Percentiles rank a stretch among this genome's conserved stretches.
Conservation (phyloP, 2,329 filamentous ascomycete species). For the Cladobotryum mycophilum region DNA sequence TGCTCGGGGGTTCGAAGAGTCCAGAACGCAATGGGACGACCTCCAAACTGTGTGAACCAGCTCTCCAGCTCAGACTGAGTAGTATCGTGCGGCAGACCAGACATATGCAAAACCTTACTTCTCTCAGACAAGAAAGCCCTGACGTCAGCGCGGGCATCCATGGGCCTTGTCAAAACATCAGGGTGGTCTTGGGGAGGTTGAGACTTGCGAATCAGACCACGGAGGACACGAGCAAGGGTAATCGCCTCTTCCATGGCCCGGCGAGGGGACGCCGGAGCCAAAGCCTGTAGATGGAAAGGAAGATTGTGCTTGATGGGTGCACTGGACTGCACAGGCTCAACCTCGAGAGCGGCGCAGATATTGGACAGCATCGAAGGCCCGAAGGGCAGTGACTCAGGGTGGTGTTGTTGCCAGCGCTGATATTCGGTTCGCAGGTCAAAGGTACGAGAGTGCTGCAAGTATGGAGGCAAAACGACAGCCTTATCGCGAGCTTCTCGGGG, state of each 20-base stretch:
- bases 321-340: conserved; percentile 94
- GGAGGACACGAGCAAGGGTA: conserved; percentile 84
- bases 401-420: conserved; percentile 96
- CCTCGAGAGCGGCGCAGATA: conserved; percentile 96
- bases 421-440: conserved; percentile 98
- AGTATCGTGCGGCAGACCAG: conserved; percentile 92
- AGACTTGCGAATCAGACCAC: conserved; percentile 90
- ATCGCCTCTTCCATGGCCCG: conserved; percentile 97
- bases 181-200: conserved; percentile 90
- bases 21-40: conserved; percentile 97
- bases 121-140: conserved; percentile 92
- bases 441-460: conserved; percentile 94
- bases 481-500: conserved; percentile 97
- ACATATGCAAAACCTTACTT: conserved; percentile 98
- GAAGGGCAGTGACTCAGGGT: conserved; percentile 94
- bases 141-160: conserved; percentile 95
- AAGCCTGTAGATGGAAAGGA: conserved; percentile 92
- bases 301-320: conserved; percentile 98
- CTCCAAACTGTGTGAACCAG: conserved; percentile 99
- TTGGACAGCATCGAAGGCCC: conserved; percentile 92
- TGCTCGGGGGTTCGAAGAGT: conserved; percentile 95
- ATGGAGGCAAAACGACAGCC: conserved; percentile 90
- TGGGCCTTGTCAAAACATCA: conserved; percentile 87
- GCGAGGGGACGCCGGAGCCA: conserved; percentile 90
- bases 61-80: conserved; percentile 98